Conservation (phyloP, 2,329 filamentous ascomycete genomes). For the Cyphellophora europaea region DNA sequence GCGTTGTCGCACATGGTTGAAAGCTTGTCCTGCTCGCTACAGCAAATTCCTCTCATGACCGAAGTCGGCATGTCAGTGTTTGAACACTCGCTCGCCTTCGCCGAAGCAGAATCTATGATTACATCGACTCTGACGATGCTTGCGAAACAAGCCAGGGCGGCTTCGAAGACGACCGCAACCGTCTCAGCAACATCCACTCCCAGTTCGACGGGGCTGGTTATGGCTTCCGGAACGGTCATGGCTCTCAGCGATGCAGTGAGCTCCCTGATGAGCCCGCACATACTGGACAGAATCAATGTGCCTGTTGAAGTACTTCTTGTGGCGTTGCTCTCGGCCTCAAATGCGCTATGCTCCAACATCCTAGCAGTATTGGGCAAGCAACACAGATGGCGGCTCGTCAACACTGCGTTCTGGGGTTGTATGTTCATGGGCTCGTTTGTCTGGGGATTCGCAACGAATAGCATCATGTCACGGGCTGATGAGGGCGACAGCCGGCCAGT, state of each 20-base stretch:
- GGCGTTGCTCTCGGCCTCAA: slow-evolving; percentile 78
- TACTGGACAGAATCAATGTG: slow-evolving; percentile 75
- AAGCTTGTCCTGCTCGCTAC: slow-evolving; percentile 76
- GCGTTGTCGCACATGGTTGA: slow-evolving; percentile 78
- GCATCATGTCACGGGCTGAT: slow-evolving; percentile 22
- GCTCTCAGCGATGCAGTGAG: slow-evolving; percentile 21
- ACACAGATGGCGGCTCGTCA: slow-evolving; percentile 68
- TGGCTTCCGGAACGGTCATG: slow-evolving; percentile 26
- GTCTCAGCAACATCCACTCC: slow-evolving; percentile 37
- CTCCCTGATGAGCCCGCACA: slow-evolving; percentile 36
- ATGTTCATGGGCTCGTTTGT: slow-evolving; percentile 82
- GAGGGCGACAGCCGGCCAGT: slow-evolving; percentile 21
- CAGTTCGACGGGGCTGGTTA: slow-evolving; percentile 19
- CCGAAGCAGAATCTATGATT: slow-evolving; percentile 85
- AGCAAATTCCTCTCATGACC: slow-evolving; percentile 67
- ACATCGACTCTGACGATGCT: slow-evolving; percentile 69
- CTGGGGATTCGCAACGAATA: slow-evolving; percentile 56
- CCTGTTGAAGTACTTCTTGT: slow-evolving; percentile 82
- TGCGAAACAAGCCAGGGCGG: not conserved
- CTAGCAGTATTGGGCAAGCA: slow-evolving; percentile 75
- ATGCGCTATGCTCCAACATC: slow-evolving; percentile 75
- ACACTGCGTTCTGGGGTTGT: slow-evolving; percentile 80
- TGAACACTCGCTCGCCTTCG: slow-evolving; percentile 91
- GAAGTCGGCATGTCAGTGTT: slow-evolving; percentile 96
- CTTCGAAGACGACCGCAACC: slow-evolving; percentile 16